Evolutionary conservation across 768 basidiomycete species (phyloP), one percentile per base, ranked within the genome.

Genomic region (Leccinum uliginosum): DNA sequence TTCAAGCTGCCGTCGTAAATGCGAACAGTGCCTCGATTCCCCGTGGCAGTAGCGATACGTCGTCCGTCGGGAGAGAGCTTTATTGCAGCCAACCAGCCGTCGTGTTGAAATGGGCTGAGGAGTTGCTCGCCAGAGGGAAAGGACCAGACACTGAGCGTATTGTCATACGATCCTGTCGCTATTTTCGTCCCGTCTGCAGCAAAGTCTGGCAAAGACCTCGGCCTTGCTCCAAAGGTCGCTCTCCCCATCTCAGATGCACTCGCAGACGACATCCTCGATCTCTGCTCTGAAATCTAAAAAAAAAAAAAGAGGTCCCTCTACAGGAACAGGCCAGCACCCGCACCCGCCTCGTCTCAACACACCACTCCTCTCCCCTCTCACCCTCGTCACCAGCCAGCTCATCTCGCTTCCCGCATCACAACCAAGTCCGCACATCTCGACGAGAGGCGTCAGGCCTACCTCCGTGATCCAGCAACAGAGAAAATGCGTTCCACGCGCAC

Each of bases 261-360:
- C 34, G 83, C 85, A 56, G 85, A 88, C 50, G 79, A 84, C 53
- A 82, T 97, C 59, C 76, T 81, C 30, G 86, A 89, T 58, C 74
- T 95, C 27, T 85, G 83, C 60, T 73, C 74, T 15, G 86, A 91
- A 60, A 80, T 93, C n/a, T n/a, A n/a, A n/a, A n/a, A n/a, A n/a
- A n/a, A n/a, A 44, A 80, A 79, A 58, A 77, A 76, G 56, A 87
- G 83, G 59, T 69, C 70, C 8, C 74, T 95, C 45, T 93, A 87
- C 74, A 75, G 73, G 47, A 90, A 87, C 62, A 76, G 84, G 14
- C 86, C 87, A 4, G 23, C 45, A n/a, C 10, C 17, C n/a, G 71
- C 73, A 40, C 24, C 24, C 46, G 71, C 73, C 43, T 63, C 65
- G 15, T 57, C 62, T 11, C 56, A 59, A 19, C 32, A 61, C 47